Evolutionary conservation across 2,329 filamentous ascomycete species (phyloP).

Genomic region (Colletotrichum ledebouriae): DNA sequence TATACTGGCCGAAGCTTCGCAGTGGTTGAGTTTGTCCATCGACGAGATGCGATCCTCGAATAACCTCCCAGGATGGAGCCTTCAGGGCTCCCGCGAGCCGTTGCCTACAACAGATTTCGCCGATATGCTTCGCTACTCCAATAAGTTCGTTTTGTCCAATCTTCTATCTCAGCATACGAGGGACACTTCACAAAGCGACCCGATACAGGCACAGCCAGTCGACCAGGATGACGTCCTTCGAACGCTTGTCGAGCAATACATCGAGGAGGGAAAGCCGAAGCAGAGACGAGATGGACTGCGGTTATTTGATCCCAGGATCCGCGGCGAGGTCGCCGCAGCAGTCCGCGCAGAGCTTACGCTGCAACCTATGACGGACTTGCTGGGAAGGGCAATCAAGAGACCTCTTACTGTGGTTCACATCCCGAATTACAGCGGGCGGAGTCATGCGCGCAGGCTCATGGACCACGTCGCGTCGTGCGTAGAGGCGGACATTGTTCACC

Average conservation of each 20-base stretch:
- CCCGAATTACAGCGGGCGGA: conserved; percentile 50
- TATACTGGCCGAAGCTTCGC: conserved; percentile 38
- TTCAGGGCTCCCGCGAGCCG: conserved; percentile 30
- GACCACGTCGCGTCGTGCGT: conserved; percentile 72
- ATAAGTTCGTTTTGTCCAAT: conserved; percentile 37
- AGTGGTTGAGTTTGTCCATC: conserved; percentile 39
- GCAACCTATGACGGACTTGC: conserved; percentile 41
- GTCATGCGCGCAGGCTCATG: conserved; percentile 59
- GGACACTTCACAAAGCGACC: conserved; percentile 12
- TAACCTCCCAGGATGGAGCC: not conserved
- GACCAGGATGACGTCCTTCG: conserved; percentile 18
- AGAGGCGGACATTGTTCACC: conserved; percentile 74
- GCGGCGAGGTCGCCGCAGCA: conserved; percentile 50
- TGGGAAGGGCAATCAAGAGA: conserved; percentile 46
- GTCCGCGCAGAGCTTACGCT: conserved; percentile 50
- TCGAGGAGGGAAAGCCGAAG: conserved; percentile 35
- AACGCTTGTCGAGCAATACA: conserved; percentile 38
- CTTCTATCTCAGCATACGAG: conserved; percentile 38
- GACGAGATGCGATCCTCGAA: conserved; percentile 40
- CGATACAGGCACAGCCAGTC: not conserved
- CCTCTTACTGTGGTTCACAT: conserved; percentile 54
- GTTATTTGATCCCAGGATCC: conserved; percentile 37
- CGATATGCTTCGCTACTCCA: conserved; percentile 39
- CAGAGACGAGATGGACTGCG: conserved; percentile 27
- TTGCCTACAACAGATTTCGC: conserved; percentile 39